A percentile compares a stretch with the other conserved stretches of the same genome.
These are phyloP conservation scores for Moniliella sp. DNA, from an alignment of 1,284 basidiomycete species.

Conservation along the genomic window DNA sequence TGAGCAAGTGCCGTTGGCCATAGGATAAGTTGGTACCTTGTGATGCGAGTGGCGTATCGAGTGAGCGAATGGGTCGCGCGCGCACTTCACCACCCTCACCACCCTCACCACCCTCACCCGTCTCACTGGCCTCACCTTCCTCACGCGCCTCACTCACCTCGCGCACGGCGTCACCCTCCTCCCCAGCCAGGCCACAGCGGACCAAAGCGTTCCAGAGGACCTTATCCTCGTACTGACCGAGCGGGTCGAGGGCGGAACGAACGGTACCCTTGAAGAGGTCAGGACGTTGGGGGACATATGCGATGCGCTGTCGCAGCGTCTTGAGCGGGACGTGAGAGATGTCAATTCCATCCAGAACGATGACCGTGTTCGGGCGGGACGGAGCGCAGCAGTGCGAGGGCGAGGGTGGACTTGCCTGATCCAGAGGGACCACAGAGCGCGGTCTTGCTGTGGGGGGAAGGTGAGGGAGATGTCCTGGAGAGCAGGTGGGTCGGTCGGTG, in stretches of 20 bases:
- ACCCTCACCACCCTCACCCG: too few species aligned
- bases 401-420: slow-evolving; percentile 2
- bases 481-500: slow-evolving; percentile 50
- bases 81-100: too few species aligned
- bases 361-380: slow-evolving; percentile 5
- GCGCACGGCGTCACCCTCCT: too few species aligned
- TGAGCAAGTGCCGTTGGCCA: too few species aligned
- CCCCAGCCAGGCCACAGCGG: too few species aligned
- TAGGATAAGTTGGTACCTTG: too few species aligned
- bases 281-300: slow-evolving; percentile 52
- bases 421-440: slow-evolving; percentile 1
- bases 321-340: slow-evolving; percentile 43
- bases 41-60: too few species aligned
- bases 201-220: slow-evolving; percentile 40
- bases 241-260: slow-evolving; percentile 2
- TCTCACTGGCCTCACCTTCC: too few species aligned
- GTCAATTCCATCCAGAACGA: slow-evolving; percentile 24
- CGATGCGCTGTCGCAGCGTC: slow-evolving; percentile 44
- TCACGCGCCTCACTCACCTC: too few species aligned
- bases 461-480: slow-evolving; percentile 47
- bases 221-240: slow-evolving; percentile 48
- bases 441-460: slow-evolving; percentile 1
- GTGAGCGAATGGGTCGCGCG: too few species aligned
- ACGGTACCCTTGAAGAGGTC: slow-evolving; percentile 38
- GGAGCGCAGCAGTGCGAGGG: slow-evolving; percentile 4